These are phyloP conservation scores for Trichoderma hamatum DNA, from an alignment of 2,329 filamentous ascomycete species.

Conservation along the genomic window DNA sequence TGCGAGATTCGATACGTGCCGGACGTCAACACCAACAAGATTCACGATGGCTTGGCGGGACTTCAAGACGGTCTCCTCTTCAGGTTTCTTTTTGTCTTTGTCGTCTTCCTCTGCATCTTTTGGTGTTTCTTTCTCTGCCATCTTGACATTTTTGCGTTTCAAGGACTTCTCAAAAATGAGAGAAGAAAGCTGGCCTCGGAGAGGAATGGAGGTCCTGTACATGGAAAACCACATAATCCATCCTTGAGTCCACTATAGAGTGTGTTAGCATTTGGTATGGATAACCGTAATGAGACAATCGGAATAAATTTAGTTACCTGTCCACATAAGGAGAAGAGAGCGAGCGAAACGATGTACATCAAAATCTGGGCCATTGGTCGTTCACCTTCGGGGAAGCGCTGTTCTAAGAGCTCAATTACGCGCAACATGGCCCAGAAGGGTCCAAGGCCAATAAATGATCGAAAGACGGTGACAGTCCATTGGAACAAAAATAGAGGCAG, in stretches of 20 bases:
- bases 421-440: slow-evolving; percentile 71
- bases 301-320: slow-evolving; percentile 36
- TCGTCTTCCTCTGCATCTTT: slow-evolving; percentile 38
- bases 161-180: slow-evolving; percentile 78
- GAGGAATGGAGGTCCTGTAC: slow-evolving; percentile 63
- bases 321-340: slow-evolving; percentile 59
- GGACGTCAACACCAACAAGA: slow-evolving; percentile 74
- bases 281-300: not conserved
- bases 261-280: not conserved
- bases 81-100: slow-evolving; percentile 52
- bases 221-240: slow-evolving; percentile 70
- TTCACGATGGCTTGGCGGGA: slow-evolving; percentile 74
- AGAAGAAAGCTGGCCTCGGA: slow-evolving; percentile 70
- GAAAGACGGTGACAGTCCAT: slow-evolving; percentile 57
- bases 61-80: slow-evolving; percentile 51
- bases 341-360: slow-evolving; percentile 69
- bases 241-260: slow-evolving; percentile 58
- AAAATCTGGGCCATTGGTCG: slow-evolving; percentile 58
- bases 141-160: slow-evolving; percentile 76
- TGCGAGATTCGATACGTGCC: slow-evolving; percentile 70
- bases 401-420: slow-evolving; percentile 67
- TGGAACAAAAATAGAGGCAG: slow-evolving; percentile 59
- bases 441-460: slow-evolving; percentile 64
- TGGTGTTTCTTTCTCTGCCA: slow-evolving; percentile 53
- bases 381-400: slow-evolving; percentile 47